Evolutionary conservation across 148 eudicot species (phyloP).

Genomic region (Cornus controversa): DNA sequence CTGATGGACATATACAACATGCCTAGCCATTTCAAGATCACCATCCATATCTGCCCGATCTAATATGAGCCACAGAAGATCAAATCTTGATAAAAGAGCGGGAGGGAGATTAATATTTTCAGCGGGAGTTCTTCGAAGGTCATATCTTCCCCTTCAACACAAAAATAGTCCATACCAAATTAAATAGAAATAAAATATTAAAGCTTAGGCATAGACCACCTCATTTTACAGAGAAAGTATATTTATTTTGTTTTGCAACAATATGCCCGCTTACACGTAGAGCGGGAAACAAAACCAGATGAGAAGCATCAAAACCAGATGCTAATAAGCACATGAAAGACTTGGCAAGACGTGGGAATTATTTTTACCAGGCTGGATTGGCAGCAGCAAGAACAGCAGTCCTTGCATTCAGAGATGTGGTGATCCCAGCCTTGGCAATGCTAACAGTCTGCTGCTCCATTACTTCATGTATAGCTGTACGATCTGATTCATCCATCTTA

Average conservation of each 20-base stretch:
- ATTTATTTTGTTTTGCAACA: no score
- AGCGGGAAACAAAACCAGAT: no score
- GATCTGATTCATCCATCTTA: slow-evolving; percentile 99
- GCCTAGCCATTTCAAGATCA: slow-evolving; percentile 98
- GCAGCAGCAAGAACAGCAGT: slow-evolving; percentile 99
- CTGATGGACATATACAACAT: slow-evolving; percentile 96
- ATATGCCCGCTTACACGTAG: no score
- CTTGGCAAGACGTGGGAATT: background rate
- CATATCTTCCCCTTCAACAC: slow-evolving; percentile 94
- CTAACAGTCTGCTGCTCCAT: slow-evolving; percentile 99
- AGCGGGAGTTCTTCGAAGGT: slow-evolving; percentile 95
- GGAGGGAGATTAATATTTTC: slow-evolving; percentile 99
- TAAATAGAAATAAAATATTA: background rate
- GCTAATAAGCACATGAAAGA: background rate
- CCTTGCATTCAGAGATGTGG: slow-evolving; percentile 95
- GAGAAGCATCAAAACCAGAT: no score
- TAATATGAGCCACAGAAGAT: slow-evolving; percentile 93
- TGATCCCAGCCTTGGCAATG: slow-evolving; percentile 99
- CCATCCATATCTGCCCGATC: slow-evolving; percentile 98
- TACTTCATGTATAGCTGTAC: slow-evolving; percentile 98
- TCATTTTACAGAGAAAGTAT: no score
- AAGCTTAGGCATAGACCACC: background rate
- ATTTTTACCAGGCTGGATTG: slow-evolving; percentile 90
- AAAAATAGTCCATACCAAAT: slow-evolving; percentile 9
- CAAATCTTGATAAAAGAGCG: slow-evolving; percentile 97